Conservation (phyloP, 176 grass and related monocot genomes). For the Panicum miliaceum region DNA sequence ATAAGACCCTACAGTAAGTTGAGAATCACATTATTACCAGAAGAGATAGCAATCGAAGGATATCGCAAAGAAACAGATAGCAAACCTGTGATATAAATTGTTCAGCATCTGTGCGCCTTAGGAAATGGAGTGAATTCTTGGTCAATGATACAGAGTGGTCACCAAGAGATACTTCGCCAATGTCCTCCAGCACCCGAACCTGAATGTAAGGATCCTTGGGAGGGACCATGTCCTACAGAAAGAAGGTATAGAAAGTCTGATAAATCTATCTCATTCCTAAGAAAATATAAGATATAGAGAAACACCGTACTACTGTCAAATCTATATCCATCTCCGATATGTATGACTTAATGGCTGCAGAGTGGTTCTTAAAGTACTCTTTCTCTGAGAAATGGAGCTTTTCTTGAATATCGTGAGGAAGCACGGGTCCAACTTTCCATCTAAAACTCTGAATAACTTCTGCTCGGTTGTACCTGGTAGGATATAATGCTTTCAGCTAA, state of each 20-base stretch:
- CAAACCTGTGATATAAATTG: conserved; percentile 86
- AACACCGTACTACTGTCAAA: conserved; percentile 78
- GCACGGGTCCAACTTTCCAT: conserved; percentile 90
- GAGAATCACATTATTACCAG: conserved; percentile 22
- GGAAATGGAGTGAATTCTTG: conserved; percentile 91
- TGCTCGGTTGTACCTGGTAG: conserved; percentile 79
- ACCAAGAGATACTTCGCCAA: conserved; percentile 89
- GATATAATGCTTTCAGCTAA: conserved; percentile 25
- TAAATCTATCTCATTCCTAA: conserved; percentile 7
- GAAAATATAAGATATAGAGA: conserved; percentile 24
- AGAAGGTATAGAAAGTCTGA: conserved; percentile 5
- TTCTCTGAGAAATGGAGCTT: conserved; percentile 84
- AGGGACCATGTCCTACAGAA: conserved; percentile 86
- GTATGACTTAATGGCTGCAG: conserved; percentile 74
- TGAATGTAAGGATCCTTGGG: conserved; percentile 96
- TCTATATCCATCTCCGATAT: conserved; percentile 92
- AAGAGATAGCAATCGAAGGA: background rate
- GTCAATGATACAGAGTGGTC: conserved; percentile 87
- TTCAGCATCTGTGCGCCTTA: conserved; percentile 85
- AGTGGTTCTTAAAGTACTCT: conserved; percentile 90
- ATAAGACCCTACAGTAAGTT: conserved; percentile 71
- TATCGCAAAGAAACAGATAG: conserved; percentile 7
- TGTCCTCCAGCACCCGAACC: conserved; percentile 82
- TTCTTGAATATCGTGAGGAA: conserved; percentile 94
- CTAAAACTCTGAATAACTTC: conserved; percentile 91